Evolutionary conservation across 768 basidiomycete genomes (phyloP).

Genomic region (Glaciozyma antarctica): DNA sequence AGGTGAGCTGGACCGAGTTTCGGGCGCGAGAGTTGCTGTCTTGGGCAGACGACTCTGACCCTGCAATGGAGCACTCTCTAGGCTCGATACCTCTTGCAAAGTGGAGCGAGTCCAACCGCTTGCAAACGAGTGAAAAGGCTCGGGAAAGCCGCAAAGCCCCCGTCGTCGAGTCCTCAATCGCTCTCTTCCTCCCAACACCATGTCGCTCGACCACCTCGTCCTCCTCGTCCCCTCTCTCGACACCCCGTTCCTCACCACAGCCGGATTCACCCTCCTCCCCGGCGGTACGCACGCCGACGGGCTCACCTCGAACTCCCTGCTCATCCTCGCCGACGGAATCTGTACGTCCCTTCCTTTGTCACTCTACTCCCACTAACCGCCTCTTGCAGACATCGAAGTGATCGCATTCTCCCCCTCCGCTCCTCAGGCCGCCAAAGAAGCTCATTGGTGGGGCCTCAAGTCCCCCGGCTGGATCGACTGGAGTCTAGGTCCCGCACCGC

Average conservation of each 20-base stretch:
- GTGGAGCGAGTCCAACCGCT: too few species aligned
- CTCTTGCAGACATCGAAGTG: conserved; percentile 9
- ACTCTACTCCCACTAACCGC: neutral
- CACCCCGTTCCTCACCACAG: neutral
- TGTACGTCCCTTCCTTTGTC: neutral
- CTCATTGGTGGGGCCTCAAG: conserved; percentile 17
- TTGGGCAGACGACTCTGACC: too few species aligned
- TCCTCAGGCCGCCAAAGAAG: too few species aligned
- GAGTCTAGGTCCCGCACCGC: neutral
- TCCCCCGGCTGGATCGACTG: conserved; percentile 15
- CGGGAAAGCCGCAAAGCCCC: too few species aligned
- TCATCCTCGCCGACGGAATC: conserved; percentile 16
- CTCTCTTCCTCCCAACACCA: too few species aligned
- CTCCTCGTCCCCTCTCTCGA: conserved; percentile 3
- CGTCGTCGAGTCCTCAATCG: too few species aligned
- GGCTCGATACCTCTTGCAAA: too few species aligned
- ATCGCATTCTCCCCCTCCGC: conserved; percentile 12
- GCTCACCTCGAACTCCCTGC: conserved; percentile 17
- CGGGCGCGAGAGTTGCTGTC: too few species aligned
- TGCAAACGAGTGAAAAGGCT: too few species aligned
- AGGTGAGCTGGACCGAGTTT: too few species aligned
- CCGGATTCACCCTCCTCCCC: conserved; percentile 8
- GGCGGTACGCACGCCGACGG: conserved; percentile 19
- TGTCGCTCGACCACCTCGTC: conserved; percentile 14
- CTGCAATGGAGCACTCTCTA: too few species aligned